A percentile compares a stretch with the other conserved stretches of the same genome.
These are phyloP conservation scores for Knoxia roxburghii DNA, from an alignment of 257 asterid species.

Conservation along the genomic window DNA sequence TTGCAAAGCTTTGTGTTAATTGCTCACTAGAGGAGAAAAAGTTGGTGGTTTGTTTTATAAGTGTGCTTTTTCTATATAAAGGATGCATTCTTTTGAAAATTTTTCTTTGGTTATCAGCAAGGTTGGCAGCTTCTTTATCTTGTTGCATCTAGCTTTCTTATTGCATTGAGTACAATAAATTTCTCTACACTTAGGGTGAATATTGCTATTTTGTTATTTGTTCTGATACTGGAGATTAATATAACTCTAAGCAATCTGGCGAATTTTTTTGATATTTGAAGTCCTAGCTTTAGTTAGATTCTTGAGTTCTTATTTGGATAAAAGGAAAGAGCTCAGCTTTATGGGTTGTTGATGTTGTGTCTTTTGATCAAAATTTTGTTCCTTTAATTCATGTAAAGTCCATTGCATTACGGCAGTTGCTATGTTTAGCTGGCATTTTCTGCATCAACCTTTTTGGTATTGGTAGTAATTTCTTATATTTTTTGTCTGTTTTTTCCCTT, in stretches of 20 bases:
- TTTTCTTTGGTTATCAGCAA: neutral
- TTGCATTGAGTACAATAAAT: neutral
- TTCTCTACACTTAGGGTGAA: no score
- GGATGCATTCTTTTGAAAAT: neutral
- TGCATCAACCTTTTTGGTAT: neutral
- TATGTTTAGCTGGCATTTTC: neutral
- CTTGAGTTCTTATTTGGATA: neutral
- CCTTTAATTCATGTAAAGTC: neutral
- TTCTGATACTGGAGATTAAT: neutral
- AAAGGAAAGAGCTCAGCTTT: neutral
- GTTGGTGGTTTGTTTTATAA: neutral
- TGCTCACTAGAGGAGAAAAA: neutral
- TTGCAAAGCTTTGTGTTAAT: neutral
- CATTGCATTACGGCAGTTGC: neutral
- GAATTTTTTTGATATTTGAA: neutral
- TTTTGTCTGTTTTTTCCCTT: neutral
- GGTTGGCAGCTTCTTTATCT: neutral
- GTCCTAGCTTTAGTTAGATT: neutral
- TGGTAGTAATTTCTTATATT: neutral
- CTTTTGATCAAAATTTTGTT: neutral
- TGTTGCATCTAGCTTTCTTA: neutral
- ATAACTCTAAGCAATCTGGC: neutral
- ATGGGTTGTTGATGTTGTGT: neutral
- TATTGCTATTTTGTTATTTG: neutral
- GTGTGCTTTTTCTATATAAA: neutral